phyloP scores from a whole-genome alignment of 495 filamentous ascomycete genomes.

The Podospora tetraspora region DNA sequence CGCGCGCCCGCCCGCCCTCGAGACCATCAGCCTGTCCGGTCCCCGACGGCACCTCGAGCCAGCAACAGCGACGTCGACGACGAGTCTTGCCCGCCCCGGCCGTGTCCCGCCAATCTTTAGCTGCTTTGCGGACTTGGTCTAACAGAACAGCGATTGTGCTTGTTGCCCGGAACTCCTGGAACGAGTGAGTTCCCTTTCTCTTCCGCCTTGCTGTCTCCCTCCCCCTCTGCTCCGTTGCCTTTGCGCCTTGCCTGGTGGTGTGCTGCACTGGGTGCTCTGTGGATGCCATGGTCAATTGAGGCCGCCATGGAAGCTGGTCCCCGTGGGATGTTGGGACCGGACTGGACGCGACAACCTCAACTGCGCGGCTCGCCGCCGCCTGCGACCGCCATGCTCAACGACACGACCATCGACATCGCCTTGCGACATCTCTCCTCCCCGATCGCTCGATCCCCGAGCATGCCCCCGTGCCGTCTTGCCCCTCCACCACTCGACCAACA shows the following conservation, averaged over 20 bases:
- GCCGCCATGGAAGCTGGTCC: neutral
- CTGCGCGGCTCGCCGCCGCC: neutral
- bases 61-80: neutral
- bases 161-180: constrained; percentile 10
- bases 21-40: neutral
- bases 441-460: neutral
- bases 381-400: neutral
- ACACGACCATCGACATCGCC: neutral
- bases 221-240: neutral
- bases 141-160: constrained; percentile 10
- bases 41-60: neutral
- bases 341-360: neutral
- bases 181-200: constrained; percentile 17
- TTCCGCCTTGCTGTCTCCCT: neutral
- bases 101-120: constrained; percentile 15
- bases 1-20: constrained; percentile 12
- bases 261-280: neutral
- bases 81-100: constrained; percentile 8
- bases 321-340: neutral
- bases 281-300: neutral
- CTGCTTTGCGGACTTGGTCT: constrained; percentile 12
- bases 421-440: neutral
- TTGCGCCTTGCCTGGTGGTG: neutral
- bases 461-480: neutral
- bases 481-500: neutral